Evolutionary conservation across 2,329 filamentous ascomycete genomes (phyloP), one percentile per base, ranked within the genome.

Genomic region (Cladosporium sp.): DNA sequence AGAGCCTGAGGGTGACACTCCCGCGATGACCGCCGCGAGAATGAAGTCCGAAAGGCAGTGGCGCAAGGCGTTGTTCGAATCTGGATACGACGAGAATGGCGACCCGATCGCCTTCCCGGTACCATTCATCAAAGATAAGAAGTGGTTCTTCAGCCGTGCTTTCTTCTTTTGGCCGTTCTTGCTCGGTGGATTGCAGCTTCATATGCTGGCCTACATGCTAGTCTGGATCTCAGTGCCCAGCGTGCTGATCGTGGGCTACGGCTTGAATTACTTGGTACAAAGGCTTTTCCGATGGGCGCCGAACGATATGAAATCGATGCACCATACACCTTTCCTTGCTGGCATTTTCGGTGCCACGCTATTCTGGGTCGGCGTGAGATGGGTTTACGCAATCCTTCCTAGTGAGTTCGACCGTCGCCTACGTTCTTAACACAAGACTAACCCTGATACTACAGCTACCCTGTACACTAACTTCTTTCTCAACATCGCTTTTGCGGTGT

Each of bases 291-390:
- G 89, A 68, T 93, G 91, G 82, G 93, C 91, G 21, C 93, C 93
- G 12, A 84, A 89, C 3, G 92, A 97, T 73, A 96, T 96, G 89
- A 90, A 92, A 72, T 87, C 90, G 70, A 89, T 98, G 72, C 93
- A 97, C 76, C 92, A 90, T 80, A 98, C 95, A 66, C 94, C 95
- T 14, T 98, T 93, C 85, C 83, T 99, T 71, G 89, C 95, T 0
- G 95, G 95, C 65, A 93, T 99, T 68, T 99, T 99, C 80, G 90
- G 93, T 0, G 93, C 84, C 1, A 91, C 93, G 0, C 79, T 97
- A 21, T 96, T 96, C 74, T 89, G 92, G 82, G 87, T 92, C 4
- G 91, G 89, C 31, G 73, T 91, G 44, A 87, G 90, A 70, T 99
- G 92, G 87, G 70, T 94, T 46, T 86, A 89, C 26, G 85, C 86